Conservation (phyloP, 169 alveolate species). For the Plasmodium blacklocki region DNA sequence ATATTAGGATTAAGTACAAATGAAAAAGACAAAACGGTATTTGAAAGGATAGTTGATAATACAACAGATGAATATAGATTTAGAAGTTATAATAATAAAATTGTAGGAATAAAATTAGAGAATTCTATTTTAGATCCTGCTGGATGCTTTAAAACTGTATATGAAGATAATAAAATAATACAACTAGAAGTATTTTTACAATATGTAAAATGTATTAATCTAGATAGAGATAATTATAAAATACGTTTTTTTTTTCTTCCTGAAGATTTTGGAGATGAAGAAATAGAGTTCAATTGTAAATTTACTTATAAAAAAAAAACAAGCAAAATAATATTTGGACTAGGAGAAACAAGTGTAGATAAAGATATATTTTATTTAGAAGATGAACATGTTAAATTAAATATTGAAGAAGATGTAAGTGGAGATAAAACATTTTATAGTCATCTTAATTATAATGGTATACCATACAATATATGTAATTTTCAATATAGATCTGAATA, state of each 20-base stretch:
- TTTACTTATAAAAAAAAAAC: conserved; percentile 29
- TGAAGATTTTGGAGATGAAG: conserved; percentile 14
- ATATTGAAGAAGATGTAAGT: too few relatives aligned
- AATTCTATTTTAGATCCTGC: conserved; percentile 50
- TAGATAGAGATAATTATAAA: conserved; percentile 37
- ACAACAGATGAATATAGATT: conserved; percentile 16
- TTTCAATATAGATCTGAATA: conserved; percentile 18
- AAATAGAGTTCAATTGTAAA: conserved; percentile 11
- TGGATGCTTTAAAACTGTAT: conserved; percentile 34
- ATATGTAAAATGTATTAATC: conserved; percentile 20
- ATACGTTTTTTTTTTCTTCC: conserved; percentile 19
- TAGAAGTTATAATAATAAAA: conserved; percentile 8
- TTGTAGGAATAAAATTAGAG: conserved; percentile 30
- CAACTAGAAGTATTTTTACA: conserved; percentile 16
- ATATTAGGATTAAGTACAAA: conserved; percentile 35
- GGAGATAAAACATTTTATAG: conserved; percentile 2
- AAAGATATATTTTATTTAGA: conserved; percentile 4
- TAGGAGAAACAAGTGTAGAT: background rate
- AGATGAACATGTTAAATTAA: background rate
- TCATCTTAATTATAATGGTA: conserved; percentile 18
- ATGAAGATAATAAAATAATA: conserved; percentile 13
- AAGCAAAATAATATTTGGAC: conserved; percentile 28
- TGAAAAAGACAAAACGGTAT: conserved; percentile 11
- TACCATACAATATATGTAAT: conserved; percentile 40
- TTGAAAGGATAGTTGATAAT: conserved; percentile 34